Evolutionary conservation across 164 flowering plant genomes (phyloP), one percentile per base, ranked within the genome.

Genomic region (Nymphaea thermarum): DNA sequence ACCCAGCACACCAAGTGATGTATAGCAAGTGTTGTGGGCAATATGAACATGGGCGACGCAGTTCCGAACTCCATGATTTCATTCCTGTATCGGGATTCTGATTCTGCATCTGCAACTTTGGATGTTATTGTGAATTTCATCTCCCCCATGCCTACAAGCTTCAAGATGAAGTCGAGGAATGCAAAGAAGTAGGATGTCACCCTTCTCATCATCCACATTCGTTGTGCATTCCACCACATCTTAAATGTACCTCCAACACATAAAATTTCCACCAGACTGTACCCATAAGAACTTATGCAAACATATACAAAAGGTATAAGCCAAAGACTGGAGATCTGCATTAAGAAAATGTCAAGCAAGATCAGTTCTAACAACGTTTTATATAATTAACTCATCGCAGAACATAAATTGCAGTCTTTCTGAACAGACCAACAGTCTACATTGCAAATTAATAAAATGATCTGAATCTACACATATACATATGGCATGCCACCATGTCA

Each of bases 61-160:
- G 74, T 63, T 60, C 96, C 89, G 65, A 91, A 91, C 70, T 89
- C 94, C 81, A 91, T 84, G 10, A 78, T 74, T 70, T 88, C 98
- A 57, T 75, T 45, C 60, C 82, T 77, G 53, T 84, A 87, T 70
- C 93, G 69, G 63, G 76, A 43, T 0, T 68, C 59, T 0, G 78
- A 83, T 11, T 85, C 94, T 18, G 82, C 71, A 45, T 85, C 89
- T 0, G 82, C 57, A 3, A 82, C 85, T 72, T 91, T 89, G 41
- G 80, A 65, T 0, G 91, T 76, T 76, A 89, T 75, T 3, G 71
- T 61, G 45, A 91, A 91, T 4, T 66, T 74, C 8, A 76, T 65
- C 8, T 76, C 73, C 0, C 85, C 61, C 44, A 79, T 70, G 4
- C 93, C 93, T 0, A 77, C 15, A 16, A 73, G 43, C 59, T 76